Conservation (phyloP, 345 rosid genomes). For the Ceriops decandra region DNA sequence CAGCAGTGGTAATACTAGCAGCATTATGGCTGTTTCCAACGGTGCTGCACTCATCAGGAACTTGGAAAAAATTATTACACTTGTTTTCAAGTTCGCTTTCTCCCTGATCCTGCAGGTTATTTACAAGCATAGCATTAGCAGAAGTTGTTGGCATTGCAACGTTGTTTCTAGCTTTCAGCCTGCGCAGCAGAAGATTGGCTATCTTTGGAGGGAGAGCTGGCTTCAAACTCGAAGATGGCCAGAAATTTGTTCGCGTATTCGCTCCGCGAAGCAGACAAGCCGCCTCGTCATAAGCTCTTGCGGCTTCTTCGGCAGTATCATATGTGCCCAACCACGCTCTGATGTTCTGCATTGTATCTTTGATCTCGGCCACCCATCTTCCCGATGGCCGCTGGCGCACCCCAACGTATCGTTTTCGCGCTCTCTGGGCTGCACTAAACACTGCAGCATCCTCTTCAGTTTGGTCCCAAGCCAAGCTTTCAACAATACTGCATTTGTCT, state of each 20-base stretch:
- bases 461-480: constrained; percentile 21
- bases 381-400: constrained; percentile 52
- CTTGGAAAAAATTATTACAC: constrained; percentile 23
- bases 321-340: constrained; percentile 51
- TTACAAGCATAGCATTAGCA: not conserved
- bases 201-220: constrained; percentile 44
- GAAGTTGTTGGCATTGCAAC: not conserved
- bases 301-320: constrained; percentile 51
- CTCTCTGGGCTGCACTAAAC: constrained; percentile 24
- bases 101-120: constrained; percentile 8
- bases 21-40: not conserved
- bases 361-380: constrained; percentile 51
- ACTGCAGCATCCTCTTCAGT: constrained; percentile 32
- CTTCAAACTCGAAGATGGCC: constrained; percentile 30
- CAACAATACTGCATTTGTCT: not conserved
- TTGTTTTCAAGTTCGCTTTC: not conserved
- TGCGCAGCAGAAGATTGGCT: constrained; percentile 33
- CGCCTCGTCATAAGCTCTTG: constrained; percentile 53
- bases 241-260: constrained; percentile 47
- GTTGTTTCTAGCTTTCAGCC: constrained; percentile 32
- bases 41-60: constrained; percentile 11
- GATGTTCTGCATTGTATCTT: constrained; percentile 52
- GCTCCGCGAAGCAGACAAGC: constrained; percentile 53
- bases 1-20: not conserved
- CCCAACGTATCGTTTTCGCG: constrained; percentile 38